These are phyloP conservation scores for Furcasterigmium sp. DNA, from an alignment of 2,329 filamentous ascomycete species.

Conservation along the genomic window DNA sequence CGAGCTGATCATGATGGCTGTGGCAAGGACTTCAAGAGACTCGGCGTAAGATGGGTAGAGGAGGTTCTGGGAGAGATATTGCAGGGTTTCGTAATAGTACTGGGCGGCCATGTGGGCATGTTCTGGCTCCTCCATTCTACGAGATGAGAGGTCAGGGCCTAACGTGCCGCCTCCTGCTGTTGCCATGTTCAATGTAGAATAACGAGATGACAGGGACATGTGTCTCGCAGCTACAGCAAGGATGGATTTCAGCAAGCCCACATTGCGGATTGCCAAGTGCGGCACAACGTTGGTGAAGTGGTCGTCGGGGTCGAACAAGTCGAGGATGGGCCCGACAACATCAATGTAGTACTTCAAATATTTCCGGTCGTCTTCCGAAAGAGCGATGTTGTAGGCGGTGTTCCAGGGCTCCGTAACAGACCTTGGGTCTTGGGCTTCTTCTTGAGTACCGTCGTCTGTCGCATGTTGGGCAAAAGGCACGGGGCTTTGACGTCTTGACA, in stretches of 20 bases:
- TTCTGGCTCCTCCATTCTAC: not conserved
- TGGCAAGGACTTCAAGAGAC: constrained; percentile 52
- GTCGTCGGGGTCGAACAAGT: constrained; percentile 10
- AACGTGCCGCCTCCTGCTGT: too few species aligned
- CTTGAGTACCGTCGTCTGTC: too few species aligned
- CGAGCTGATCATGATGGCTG: constrained; percentile 51
- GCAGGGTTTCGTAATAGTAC: constrained; percentile 57
- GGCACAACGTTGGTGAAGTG: constrained; percentile 12
- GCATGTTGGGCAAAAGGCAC: constrained; percentile 3
- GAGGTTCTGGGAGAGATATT: constrained; percentile 53
- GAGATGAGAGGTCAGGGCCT: too few species aligned
- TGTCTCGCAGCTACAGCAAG: constrained; percentile 10
- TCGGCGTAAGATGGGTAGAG: constrained; percentile 50
- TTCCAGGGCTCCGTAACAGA: constrained; percentile 4
- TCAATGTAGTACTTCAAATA: constrained; percentile 11
- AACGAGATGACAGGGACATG: constrained; percentile 1
- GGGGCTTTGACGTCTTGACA: constrained; percentile 7
- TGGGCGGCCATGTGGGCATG: constrained; percentile 29
- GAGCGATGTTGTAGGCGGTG: constrained; percentile 4
- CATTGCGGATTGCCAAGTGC: constrained; percentile 9
- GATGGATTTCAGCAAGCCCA: constrained; percentile 11
- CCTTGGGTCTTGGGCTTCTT: not conserved
- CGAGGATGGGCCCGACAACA: constrained; percentile 9
- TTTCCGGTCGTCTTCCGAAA: not conserved
- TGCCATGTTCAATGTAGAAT: too few species aligned